These are phyloP conservation scores for Fusarium ambrosium DNA, from an alignment of 2,329 filamentous ascomycete species.

Conservation along the genomic window DNA sequence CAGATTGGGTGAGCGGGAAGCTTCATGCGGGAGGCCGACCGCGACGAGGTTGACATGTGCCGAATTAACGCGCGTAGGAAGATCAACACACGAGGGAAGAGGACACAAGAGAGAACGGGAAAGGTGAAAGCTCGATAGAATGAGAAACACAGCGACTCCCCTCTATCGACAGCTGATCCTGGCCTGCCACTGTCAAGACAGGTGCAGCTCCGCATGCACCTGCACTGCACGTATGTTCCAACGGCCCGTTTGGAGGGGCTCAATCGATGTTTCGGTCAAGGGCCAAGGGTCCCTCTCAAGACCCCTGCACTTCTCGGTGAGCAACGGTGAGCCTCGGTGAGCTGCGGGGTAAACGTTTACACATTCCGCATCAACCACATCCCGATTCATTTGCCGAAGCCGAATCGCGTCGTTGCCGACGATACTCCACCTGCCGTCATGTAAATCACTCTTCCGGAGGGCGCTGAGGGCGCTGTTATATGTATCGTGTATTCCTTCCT, in stretches of 20 bases:
- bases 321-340: conserved; percentile 30
- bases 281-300: not conserved
- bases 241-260: not conserved
- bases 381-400: conserved; percentile 50
- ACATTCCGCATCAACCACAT: conserved; percentile 35
- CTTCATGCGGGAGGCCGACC: conserved; percentile 37
- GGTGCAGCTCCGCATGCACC: not conserved
- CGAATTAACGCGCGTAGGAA: not conserved
- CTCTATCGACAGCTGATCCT: not conserved
- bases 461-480: conserved; percentile 23
- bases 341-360: conserved; percentile 50
- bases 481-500: not conserved
- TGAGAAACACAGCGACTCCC: not conserved
- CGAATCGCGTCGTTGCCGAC: conserved; percentile 36
- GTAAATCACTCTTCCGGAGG: conserved; percentile 47
- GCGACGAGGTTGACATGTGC: not conserved
- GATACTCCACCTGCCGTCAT: conserved; percentile 41
- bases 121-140: not conserved
- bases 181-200: not conserved
- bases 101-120: not conserved
- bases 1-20: conserved; percentile 7
- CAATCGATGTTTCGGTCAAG: conserved; percentile 2
- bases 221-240: not conserved
- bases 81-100: not conserved
- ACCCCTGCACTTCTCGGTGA: conserved; percentile 11